A percentile compares a stretch with the other conserved stretches of the same genome.
Conservation (phyloP, 139 green algal species). For the Astrephomene gubernaculifera region DNA sequence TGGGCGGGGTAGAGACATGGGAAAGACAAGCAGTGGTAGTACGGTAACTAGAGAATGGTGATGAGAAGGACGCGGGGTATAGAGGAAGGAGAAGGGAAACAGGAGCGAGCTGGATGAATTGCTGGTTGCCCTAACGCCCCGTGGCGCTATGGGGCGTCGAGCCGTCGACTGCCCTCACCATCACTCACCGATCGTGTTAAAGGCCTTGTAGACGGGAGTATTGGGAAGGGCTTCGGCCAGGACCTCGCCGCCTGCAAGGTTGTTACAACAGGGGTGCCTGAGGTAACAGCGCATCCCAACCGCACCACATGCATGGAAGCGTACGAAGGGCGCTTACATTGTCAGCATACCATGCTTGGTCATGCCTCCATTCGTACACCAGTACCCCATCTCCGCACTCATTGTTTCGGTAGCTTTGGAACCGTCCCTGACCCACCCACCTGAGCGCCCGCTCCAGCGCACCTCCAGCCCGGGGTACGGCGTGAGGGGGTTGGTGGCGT, state of each 20-base stretch:
- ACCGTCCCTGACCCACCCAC: too few species aligned
- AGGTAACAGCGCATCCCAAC: too few species aligned
- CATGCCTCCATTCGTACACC: too few species aligned
- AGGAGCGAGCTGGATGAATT: background rate
- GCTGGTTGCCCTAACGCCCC: background rate
- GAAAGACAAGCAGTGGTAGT: background rate
- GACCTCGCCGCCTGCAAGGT: constrained; percentile 40
- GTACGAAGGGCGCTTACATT: too few species aligned
- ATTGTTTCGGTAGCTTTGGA: too few species aligned
- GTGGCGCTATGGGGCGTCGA: background rate
- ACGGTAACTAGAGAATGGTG: background rate
- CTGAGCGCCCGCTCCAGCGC: constrained; percentile 38
- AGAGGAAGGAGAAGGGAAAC: background rate
- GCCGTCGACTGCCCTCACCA: background rate
- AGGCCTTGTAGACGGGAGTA: constrained; percentile 51
- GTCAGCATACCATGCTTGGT: too few species aligned
- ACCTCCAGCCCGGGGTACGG: constrained; percentile 33
- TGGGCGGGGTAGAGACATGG: background rate
- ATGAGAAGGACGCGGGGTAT: background rate
- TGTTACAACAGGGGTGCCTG: too few species aligned
- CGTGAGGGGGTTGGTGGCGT: constrained; percentile 48
- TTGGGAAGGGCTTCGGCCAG: constrained; percentile 45
- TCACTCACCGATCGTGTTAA: constrained; percentile 48
- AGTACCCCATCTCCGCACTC: too few species aligned
- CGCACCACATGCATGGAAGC: too few species aligned